Conservation (phyloP, 192 early-diverging fungal genomes). For the Neocallimastix lanati region DNA sequence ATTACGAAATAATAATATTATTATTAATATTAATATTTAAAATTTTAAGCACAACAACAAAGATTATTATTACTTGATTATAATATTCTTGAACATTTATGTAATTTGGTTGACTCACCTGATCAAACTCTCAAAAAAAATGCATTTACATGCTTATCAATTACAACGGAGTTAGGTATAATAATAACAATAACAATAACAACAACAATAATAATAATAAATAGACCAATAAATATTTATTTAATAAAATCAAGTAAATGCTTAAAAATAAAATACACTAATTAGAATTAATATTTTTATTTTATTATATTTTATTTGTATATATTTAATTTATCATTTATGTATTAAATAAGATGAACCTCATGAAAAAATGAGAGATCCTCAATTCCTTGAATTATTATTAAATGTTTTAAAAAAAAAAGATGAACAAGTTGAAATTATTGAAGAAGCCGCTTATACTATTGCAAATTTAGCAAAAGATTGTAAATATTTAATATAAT, state of each 20-base stretch:
- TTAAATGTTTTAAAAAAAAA: neutral
- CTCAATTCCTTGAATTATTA: neutral
- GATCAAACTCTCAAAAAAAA: neutral
- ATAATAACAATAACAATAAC: too few relatives aligned
- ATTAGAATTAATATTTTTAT: too few relatives aligned
- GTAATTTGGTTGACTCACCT: neutral
- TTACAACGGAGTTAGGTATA: neutral
- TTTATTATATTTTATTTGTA: too few relatives aligned
- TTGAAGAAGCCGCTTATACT: neutral
- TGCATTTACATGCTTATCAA: neutral
- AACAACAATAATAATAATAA: too few relatives aligned
- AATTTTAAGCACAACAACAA: neutral
- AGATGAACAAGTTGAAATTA: neutral
- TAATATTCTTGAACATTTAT: neutral
- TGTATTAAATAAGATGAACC: neutral
- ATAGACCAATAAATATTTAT: too few relatives aligned
- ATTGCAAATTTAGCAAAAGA: neutral
- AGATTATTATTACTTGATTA: neutral
- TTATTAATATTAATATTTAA: too few relatives aligned
- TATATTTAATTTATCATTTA: too few relatives aligned
- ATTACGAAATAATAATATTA: too few relatives aligned
- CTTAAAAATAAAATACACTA: too few relatives aligned
- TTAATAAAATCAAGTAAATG: too few relatives aligned
- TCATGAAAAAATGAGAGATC: neutral
- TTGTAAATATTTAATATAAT: neutral